Conservation (phyloP, 352 stramenopile genomes). For the Phytophthora constricta region DNA sequence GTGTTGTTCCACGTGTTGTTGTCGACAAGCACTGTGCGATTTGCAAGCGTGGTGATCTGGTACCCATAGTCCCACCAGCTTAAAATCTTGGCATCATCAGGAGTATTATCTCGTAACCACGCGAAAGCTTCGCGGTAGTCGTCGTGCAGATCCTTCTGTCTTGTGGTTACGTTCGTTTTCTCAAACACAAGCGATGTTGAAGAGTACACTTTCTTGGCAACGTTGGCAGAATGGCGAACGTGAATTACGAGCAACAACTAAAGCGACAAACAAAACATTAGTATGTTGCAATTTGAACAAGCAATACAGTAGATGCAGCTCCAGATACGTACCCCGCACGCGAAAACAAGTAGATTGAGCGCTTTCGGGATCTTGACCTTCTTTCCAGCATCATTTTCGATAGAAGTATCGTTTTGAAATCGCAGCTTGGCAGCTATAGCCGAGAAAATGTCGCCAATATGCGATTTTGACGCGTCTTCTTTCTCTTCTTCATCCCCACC, state of each 20-base stretch:
- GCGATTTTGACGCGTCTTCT: constrained; percentile 26
- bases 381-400: constrained; percentile 15
- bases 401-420: constrained; percentile 28
- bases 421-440: constrained; percentile 36
- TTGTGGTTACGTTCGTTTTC: constrained; percentile 58
- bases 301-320: not conserved
- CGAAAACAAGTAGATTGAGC: constrained; percentile 57
- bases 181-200: constrained; percentile 82
- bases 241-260: constrained; percentile 78
- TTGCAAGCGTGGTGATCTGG: constrained; percentile 81
- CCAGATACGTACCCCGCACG: constrained; percentile 55
- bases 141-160: constrained; percentile 56
- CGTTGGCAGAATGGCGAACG: constrained; percentile 60
- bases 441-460: constrained; percentile 39
- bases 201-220: constrained; percentile 79
- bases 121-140: constrained; percentile 86
- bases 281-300: constrained; percentile 7
- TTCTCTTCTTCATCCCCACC: constrained; percentile 19
- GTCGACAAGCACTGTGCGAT: constrained; percentile 91
- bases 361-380: constrained; percentile 19
- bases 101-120: constrained; percentile 83
- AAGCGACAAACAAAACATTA: constrained; percentile 7
- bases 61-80: constrained; percentile 92
- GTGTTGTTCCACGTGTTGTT: constrained; percentile 99
- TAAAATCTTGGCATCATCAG: constrained; percentile 70